Base-by-base conservation (phyloP, 306 rosid genomes). In the Vigna unguiculata region DNA sequence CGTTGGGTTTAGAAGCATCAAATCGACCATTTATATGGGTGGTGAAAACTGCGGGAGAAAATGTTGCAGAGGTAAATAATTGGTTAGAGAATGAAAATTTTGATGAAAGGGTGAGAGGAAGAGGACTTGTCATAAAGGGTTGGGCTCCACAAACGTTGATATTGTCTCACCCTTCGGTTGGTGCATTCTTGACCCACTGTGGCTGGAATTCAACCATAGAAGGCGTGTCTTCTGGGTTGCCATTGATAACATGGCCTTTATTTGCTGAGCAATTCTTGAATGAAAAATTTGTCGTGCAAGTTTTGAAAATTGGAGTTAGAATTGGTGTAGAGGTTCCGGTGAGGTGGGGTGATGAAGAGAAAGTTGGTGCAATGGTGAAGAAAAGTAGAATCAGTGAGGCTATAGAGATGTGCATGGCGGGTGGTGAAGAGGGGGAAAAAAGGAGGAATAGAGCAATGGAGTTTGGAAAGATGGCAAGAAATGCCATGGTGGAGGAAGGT, bases 131-230 rank as follows among this genome's bases (percentile, higher is more conserved):
- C 77, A 70, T 70, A 16, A 70, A 32, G 7, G 75, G 75, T 0
- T 74, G 78, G 70, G 71, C 78, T 0, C 78, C 78, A 30, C 70
- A 74, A 13, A 25, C 40, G 6, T 9, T 28, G 6, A 60, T 74
- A 4, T 61, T 90, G 3, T 82, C 91, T 11, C 89, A 85, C 24
- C 57, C 61, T 15, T 65, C 89, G 22, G 25, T 79, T 7, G 92
- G 89, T 20, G 96, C 79, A 40, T 90, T 90, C 78, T 52, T 90
- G 63, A 88, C 96, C 0, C 96, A 90, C 16, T 90, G 95, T 40
- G 95, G 95, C 7, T 90, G 92, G 95, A 90, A 88, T 75, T 90
- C 95, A 21, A 83, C 85, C 0, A 36, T 88, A 0, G 96, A 90
- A 72, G 87, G 76, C 3, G 66, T 84, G n/a, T 66, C 83, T 46